Conservation (phyloP, 2,329 filamentous ascomycete genomes). For the Verticillium nubilum region DNA sequence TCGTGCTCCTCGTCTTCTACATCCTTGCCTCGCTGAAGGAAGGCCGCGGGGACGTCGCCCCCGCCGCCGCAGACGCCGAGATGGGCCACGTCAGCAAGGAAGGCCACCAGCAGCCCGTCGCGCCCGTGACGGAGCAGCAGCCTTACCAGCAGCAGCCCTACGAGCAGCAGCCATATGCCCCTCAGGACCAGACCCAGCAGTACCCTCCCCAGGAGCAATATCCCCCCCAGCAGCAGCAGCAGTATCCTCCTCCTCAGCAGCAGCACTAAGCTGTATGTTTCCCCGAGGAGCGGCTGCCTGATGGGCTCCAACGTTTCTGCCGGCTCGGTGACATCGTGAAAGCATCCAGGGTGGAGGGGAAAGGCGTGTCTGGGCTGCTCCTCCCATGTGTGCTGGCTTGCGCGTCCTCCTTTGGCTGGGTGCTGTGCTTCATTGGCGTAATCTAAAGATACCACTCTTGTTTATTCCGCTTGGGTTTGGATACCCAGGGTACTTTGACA, state of each 20-base stretch:
- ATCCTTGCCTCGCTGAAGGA: conserved; percentile 44
- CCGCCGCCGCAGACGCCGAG: conserved; percentile 1
- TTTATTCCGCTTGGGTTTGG: not conserved
- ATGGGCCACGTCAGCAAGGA: not conserved
- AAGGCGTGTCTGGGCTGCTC: not conserved
- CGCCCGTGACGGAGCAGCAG: not conserved
- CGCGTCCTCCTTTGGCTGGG: not conserved
- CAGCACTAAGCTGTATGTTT: not conserved
- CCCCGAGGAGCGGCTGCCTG: not conserved
- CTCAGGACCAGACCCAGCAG: not conserved
- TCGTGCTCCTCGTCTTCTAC: conserved; percentile 36
- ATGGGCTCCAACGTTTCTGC: not conserved
- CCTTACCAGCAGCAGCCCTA: not conserved
- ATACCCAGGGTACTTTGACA: not conserved
- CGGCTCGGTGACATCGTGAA: not conserved
- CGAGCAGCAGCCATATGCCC: not conserved
- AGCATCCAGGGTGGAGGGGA: not conserved
- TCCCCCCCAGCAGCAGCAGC: not conserved
- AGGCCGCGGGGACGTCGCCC: not conserved
- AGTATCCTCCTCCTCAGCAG: not conserved
- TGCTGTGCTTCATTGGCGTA: not conserved
- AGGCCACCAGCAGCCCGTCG: not conserved
- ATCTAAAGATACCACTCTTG: not conserved
- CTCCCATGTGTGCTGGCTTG: not conserved
- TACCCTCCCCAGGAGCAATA: not conserved